Evolutionary conservation across 176 grass and related monocot species (phyloP), one percentile per base, ranked within the genome.

Genomic region (Rhynchospora pubera): DNA sequence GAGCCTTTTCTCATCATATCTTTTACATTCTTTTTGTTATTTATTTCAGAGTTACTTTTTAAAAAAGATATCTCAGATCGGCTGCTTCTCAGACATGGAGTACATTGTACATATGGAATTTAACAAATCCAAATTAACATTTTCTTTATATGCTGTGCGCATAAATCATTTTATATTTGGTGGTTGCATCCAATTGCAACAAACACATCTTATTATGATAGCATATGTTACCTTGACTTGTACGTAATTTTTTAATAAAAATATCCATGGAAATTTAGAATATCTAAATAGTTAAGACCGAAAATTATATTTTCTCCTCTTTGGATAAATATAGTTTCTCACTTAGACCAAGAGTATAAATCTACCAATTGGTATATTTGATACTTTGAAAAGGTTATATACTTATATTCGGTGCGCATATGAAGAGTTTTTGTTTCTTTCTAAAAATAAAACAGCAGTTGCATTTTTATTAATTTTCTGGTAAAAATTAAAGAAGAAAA

Each of bases 21-120:
- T 74, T 22, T 74, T 51, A 10, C 19, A 26, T 24, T 28, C 21
- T 74, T 74, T 74, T 74, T 74, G 70, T 74, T 74, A 74, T 50
- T 52, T 26, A 51, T 74, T 74, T 52, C 70, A 34, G 18, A 22
- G 58, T 3, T 22, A 61, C 21, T 61, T 61, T 39, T 61, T 28
- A 1, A 28, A 61, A 61, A n/a, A 61, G 58, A 61, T 61, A 13
- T 56, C 52, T 55, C 55, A 16, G 53, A 15, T 13, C 53, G 55
- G 4, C 16, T 57, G 56, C 15, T 57, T 0, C 58, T 61, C 9
- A 7, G 21, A 61, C 7, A 18, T 2, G 0, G 58, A 10, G 19
- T 10, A 22, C n/a, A n/a, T n/a, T n/a, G n/a, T n/a, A n/a, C 19
- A 61, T 18, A 21, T 61, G 58, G 58, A 61, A 61, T 61, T 34